Percentiles rank a stretch among this genome's conserved stretches.
Evolutionary conservation across 441 rosid genomes (phyloP).

Genomic region (Breynia disticha): DNA sequence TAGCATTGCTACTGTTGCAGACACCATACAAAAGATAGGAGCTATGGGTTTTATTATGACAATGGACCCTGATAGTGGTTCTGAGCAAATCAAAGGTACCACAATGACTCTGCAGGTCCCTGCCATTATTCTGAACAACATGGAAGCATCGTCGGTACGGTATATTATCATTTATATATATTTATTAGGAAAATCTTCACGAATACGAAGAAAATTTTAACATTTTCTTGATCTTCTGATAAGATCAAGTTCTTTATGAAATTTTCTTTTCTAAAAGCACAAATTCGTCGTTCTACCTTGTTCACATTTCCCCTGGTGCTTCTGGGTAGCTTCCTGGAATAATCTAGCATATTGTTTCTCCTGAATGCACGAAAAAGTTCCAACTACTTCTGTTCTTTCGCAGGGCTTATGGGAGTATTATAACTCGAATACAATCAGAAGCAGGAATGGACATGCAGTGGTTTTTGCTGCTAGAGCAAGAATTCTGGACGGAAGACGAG

Average conservation of each 20-base stretch:
- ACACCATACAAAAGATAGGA: conserved; percentile 31
- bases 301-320: too few species aligned
- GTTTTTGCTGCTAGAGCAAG: conserved; percentile 53
- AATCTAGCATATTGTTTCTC: too few species aligned
- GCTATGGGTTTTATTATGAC: conserved; percentile 45
- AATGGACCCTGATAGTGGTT: conserved; percentile 32
- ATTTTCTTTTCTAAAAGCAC: too few species aligned
- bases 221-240: neutral
- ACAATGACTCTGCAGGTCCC: conserved; percentile 32
- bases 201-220: neutral
- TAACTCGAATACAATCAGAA: conserved; percentile 31
- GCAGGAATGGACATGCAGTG: conserved; percentile 34
- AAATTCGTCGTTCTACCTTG: too few species aligned
- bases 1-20: conserved; percentile 33
- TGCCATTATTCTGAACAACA: conserved; percentile 36
- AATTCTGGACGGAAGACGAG: conserved; percentile 70
- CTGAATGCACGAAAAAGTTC: too few species aligned
- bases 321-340: too few species aligned
- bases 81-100: conserved; percentile 29
- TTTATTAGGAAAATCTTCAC: neutral
- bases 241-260: too few species aligned
- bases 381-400: neutral
- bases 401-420: conserved; percentile 50
- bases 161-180: neutral
- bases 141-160: conserved; percentile 33